Evolutionary conservation across 2,329 filamentous ascomycete genomes (phyloP), one percentile per base, ranked within the genome.

Genomic region (Colletotrichum plurivorum): DNA sequence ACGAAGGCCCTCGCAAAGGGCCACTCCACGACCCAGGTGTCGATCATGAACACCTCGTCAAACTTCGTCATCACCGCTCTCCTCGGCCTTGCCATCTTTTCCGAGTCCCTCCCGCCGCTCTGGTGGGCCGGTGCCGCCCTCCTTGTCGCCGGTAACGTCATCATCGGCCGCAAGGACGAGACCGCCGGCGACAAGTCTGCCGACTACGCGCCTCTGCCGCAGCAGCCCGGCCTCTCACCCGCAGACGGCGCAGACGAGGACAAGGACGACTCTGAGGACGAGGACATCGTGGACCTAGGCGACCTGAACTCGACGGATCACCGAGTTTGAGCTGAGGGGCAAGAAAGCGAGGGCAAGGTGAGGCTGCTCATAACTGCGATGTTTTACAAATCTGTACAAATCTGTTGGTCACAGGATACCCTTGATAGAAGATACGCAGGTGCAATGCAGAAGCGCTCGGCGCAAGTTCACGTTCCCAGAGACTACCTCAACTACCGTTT

Each of bases 21-120:
- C 15, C 87, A 88, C 67, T 94, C 92, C 2, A 94, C 93, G 9
- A 93, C 93, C 0, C 92, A 94, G 76, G 93, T 95, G 56, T 92
- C 89, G 73, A 92, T 95, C 77, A 89, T 95, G 78, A 95, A 95
- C 79, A 95, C 93, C 3, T 93, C 92, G 15, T 87, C 92, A 65
- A 95, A 95, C 81, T 95, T 95, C 78, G 87, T 95, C 80, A 80
- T 94, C 70, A 95, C 93, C 0, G 93, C 93, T 8, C 72, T 95
- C 7, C 83, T 95, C 20, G 92, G 93, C 27, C 83, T 88, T 57
- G 78, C 88, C 67, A 89, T 95, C 73, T 95, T 95, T 78, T 85
- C 88, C 22, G 93, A 95, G 81, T 80, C 84, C 1, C 81, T 95
- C 31, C 92, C 93, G 0, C 89, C 88, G 10, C 81, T 94, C 48